phyloP scores from a whole-genome alignment of 768 basidiomycete genomes.

The Clavulina sp. region DNA sequence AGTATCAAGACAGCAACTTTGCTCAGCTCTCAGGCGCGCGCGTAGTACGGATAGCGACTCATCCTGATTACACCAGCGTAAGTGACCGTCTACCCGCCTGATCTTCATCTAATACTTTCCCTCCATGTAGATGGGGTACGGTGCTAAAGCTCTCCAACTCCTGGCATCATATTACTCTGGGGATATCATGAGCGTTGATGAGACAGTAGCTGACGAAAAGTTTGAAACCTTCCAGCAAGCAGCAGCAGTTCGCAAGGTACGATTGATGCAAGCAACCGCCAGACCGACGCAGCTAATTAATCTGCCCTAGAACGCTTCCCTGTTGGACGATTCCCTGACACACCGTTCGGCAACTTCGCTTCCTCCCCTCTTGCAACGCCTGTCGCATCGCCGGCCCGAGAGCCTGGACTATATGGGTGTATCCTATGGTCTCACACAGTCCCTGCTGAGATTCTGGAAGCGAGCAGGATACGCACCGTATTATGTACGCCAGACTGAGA shows the following conservation, averaged over 20 bases:
- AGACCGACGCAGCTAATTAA: background rate
- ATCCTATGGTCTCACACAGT: conserved; percentile 83
- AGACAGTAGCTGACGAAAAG: conserved; percentile 27
- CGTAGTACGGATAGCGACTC: conserved; percentile 83
- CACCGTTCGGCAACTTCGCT: conserved; percentile 59
- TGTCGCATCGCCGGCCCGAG: conserved; percentile 82
- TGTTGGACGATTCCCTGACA: conserved; percentile 63
- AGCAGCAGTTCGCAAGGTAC: conserved; percentile 25
- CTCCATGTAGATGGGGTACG: conserved; percentile 77
- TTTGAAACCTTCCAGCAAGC: conserved; percentile 47
- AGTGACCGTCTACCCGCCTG: conserved; percentile 17
- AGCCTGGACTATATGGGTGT: conserved; percentile 87
- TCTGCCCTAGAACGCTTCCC: conserved; percentile 25
- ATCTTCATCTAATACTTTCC: conserved; percentile 1
- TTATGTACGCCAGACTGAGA: conserved; percentile 83
- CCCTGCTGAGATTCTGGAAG: conserved; percentile 91
- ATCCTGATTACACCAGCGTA: conserved; percentile 87
- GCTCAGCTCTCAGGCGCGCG: conserved; percentile 80
- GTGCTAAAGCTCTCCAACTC: conserved; percentile 69
- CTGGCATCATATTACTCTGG: conserved; percentile 87
- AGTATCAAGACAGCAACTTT: conserved; percentile 93
- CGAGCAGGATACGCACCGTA: conserved; percentile 78
- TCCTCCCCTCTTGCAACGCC: conserved; percentile 83
- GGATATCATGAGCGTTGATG: conserved; percentile 77
- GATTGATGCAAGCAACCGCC: background rate